These are phyloP conservation scores for Microglena sp. DNA, from an alignment of 139 green algal genomes.

Conservation along the genomic window DNA sequence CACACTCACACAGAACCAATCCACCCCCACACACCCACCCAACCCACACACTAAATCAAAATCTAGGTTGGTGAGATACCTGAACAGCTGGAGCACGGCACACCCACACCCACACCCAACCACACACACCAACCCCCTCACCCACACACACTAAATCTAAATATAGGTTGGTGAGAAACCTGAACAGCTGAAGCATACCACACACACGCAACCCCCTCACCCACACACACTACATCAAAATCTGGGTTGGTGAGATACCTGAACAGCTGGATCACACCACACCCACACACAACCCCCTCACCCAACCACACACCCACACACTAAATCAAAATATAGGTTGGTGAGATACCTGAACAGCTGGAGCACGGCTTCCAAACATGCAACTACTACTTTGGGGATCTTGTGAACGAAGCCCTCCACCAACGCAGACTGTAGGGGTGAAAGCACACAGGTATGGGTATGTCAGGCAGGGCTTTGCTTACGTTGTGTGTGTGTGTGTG, in stretches of 20 bases:
- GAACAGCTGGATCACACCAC: neutral
- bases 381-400: slow-evolving; percentile 80
- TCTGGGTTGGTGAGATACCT: too few relatives aligned
- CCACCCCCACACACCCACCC: neutral
- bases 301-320: neutral
- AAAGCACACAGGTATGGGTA: too few relatives aligned
- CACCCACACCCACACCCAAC: neutral
- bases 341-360: slow-evolving; percentile 38
- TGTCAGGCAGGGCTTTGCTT: too few relatives aligned
- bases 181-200: neutral
- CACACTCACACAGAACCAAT: neutral
- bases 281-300: neutral
- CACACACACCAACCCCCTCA: slow-evolving; percentile 1
- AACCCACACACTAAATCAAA: neutral
- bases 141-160: neutral
- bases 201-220: neutral
- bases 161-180: too few relatives aligned
- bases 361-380: slow-evolving; percentile 56
- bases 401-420: slow-evolving; percentile 71
- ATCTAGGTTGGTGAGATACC: neutral
- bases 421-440: too few relatives aligned
- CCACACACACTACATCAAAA: neutral
- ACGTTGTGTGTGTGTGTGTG: neutral
- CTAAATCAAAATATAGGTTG: neutral
- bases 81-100: neutral